Conservation (phyloP, 192 early-diverging fungal species). For the Podila epigama region DNA sequence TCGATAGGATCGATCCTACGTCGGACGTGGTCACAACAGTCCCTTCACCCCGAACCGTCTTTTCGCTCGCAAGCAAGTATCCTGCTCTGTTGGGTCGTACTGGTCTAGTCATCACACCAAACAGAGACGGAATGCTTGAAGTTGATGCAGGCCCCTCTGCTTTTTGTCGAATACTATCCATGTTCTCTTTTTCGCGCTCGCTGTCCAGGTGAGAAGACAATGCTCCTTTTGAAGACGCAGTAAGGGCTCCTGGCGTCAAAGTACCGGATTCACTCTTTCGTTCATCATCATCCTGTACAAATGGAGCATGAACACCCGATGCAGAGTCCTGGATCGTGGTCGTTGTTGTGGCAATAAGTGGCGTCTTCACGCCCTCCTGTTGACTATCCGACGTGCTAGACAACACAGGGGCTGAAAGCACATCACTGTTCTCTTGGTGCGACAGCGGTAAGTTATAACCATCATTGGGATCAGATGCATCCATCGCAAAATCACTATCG, state of each 20-base stretch:
- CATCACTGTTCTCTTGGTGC: neutral
- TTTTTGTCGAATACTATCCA: too few species aligned
- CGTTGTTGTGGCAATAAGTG: neutral
- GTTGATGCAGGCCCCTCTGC: neutral
- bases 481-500: neutral
- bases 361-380: neutral
- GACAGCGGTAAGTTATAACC: neutral
- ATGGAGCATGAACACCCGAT: too few species aligned
- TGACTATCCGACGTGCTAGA: neutral
- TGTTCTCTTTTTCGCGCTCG: constrained; percentile 4
- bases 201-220: neutral
- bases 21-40: neutral
- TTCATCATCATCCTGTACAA: neutral
- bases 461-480: constrained; percentile 8
- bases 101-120: neutral
- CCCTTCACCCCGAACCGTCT: neutral
- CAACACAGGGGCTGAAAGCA: neutral
- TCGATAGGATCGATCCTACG: neutral
- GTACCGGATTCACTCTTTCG: neutral
- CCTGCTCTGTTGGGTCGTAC: constrained; percentile 4
- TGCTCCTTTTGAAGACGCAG: too few species aligned
- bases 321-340: neutral
- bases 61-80: neutral
- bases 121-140: neutral
- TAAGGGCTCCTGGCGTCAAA: too few species aligned